A percentile compares a stretch with the other conserved stretches of the same genome.
phyloP scores from a whole-genome alignment of 306 rosid species.

The Cicer chorassanicum region DNA sequence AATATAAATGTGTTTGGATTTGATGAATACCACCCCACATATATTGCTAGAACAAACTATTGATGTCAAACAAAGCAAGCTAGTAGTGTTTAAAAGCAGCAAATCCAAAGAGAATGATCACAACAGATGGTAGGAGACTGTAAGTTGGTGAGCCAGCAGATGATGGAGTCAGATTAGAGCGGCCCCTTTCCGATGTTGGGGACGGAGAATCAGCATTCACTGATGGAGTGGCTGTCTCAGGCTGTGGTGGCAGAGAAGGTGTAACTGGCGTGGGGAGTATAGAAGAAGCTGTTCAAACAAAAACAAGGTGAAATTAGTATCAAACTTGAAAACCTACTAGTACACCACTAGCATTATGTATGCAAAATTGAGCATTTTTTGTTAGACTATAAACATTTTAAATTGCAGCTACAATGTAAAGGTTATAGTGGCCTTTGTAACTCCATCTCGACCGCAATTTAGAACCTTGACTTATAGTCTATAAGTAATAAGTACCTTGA shows the following conservation, averaged over 20 bases:
- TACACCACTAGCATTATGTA: not conserved
- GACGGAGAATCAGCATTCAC: slow-evolving; percentile 60
- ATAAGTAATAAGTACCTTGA: slow-evolving; percentile 52
- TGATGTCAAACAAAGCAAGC: slow-evolving; percentile 22
- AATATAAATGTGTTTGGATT: slow-evolving; percentile 24
- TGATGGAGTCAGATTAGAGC: slow-evolving; percentile 71
- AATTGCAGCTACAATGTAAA: not conserved
- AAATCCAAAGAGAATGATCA: slow-evolving; percentile 51
- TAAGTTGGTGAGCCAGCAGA: slow-evolving; percentile 58
- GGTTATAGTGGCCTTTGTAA: not conserved
- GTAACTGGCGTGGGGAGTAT: slow-evolving; percentile 56
- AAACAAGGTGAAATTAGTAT: slow-evolving; percentile 21
- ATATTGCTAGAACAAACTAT: slow-evolving; percentile 20
- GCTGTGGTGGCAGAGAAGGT: slow-evolving; percentile 69
- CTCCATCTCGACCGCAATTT: not conserved
- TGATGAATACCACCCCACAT: slow-evolving; percentile 39
- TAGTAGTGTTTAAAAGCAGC: slow-evolving; percentile 42
- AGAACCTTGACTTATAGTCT: not conserved
- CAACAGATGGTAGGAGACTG: slow-evolving; percentile 50
- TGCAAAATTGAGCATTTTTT: too few species aligned
- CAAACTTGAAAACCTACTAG: slow-evolving; percentile 21
- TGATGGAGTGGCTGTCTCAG: slow-evolving; percentile 59
- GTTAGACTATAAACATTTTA: not conserved
- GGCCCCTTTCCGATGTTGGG: slow-evolving; percentile 60
- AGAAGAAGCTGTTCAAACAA: slow-evolving; percentile 58